Conservation (phyloP, 352 stramenopile genomes). For the Pythium angustatum region DNA sequence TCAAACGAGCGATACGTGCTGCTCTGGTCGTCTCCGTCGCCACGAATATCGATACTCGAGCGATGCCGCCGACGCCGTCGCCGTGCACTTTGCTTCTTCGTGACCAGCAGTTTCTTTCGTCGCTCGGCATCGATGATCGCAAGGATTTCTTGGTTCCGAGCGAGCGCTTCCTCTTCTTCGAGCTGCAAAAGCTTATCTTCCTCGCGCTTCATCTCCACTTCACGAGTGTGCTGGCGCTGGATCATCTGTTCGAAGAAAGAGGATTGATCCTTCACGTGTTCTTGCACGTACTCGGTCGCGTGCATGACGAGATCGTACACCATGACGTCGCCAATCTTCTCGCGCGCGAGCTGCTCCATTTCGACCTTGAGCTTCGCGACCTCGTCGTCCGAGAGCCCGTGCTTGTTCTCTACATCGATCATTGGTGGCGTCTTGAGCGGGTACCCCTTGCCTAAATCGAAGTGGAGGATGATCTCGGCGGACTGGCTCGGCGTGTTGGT, state of each 20-base stretch:
- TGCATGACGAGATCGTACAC: conserved; percentile 85
- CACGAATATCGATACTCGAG: conserved; percentile 60
- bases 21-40: conserved; percentile 27
- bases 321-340: conserved; percentile 75
- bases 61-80: conserved; percentile 44
- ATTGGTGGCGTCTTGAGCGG: conserved; percentile 65
- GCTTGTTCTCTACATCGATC: conserved; percentile 65
- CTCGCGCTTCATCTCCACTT: conserved; percentile 61
- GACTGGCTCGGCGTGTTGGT: conserved; percentile 27
- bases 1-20: conserved; percentile 24
- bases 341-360: conserved; percentile 55
- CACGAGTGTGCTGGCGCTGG: conserved; percentile 68
- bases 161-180: conserved; percentile 61
- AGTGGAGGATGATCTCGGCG: conserved; percentile 71
- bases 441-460: conserved; percentile 70
- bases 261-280: conserved; percentile 80
- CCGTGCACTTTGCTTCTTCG: conserved; percentile 46
- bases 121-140: conserved; percentile 78
- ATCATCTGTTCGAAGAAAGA: conserved; percentile 91
- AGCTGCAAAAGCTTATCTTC: conserved; percentile 53
- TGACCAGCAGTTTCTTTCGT: conserved; percentile 66
- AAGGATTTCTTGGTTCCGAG: conserved; percentile 75
- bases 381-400: conserved; percentile 73
- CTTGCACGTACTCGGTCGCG: conserved; percentile 79
- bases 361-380: conserved; percentile 52